Evolutionary conservation across 2,329 filamentous ascomycete species (phyloP), one percentile per base, ranked within the genome.

Genomic region (Corinectria fuckeliana): DNA sequence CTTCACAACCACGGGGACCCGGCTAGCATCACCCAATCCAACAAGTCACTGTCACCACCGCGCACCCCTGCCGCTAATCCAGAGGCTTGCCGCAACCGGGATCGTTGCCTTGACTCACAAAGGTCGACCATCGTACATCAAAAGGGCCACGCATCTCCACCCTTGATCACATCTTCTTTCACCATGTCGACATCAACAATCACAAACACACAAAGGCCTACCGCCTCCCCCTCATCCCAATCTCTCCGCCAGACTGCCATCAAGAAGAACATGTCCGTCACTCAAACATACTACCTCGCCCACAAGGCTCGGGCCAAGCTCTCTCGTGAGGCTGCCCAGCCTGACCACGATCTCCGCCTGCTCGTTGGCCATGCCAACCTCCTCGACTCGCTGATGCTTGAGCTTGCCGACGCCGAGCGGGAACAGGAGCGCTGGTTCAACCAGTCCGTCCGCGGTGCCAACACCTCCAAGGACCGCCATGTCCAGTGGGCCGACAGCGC

Each of bases 341-440:
- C 92, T 71, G 94, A 98, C 76, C 95, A 98, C 85, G 89, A 98
- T 83, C 91, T 99, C 65, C 89, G 94, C 75, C 88, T 96, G 44
- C 90, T 99, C 61, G 95, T 99, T 71, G 95, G 94, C 72, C 95
- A 99, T 80, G 95, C 95, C 82, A 99, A 98, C 85, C 90, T 98
- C 47, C 91, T 99, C 77, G 95, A 99, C 81, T 90, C 89, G 38
- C 82, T 99, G 74, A 98, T 98, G 95, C 86, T 95, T 69, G 83
- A 86, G 74, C 91, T 99, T 60, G 91, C 93, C 78, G 92, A 96
- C 60, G 94, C 94, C 74, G 95, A 98, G 84, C 88, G 89, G 71
- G 93, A 97, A 78, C 95, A 98, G 80, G 94, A 98, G 80, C 89
- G 87, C 68, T 97, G 93, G 93, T 98, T 97, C 89, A 96, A 97